These are phyloP conservation scores for Gnetum montanum DNA, from an alignment of 75 land plant species.

Conservation along the genomic window DNA sequence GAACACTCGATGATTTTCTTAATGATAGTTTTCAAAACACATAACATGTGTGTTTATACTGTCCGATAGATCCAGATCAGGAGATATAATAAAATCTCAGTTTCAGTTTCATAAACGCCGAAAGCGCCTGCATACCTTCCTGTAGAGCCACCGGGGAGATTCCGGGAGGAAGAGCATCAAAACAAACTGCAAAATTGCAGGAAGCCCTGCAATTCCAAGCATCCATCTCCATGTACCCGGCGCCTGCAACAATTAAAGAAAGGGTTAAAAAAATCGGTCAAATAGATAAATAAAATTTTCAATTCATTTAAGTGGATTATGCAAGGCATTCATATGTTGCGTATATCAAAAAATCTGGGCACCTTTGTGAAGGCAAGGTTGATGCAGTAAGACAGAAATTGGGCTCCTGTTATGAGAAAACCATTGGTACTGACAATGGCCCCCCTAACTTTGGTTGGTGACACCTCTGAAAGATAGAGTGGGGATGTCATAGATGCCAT, in stretches of 20 bases:
- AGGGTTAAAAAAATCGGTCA: no score
- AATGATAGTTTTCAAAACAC: no score
- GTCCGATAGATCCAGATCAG: no score
- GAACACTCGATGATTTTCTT: no score
- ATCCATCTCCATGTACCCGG: constrained; percentile 71
- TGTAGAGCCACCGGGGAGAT: constrained; percentile 54
- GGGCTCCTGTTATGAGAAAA: constrained; percentile 72
- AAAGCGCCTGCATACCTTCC: no score
- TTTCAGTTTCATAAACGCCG: no score
- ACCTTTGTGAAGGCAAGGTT: constrained; percentile 72
- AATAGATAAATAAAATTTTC: no score
- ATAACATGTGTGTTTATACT: no score
- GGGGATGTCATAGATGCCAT: constrained; percentile 86
- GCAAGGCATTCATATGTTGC: no score
- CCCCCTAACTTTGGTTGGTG: constrained; percentile 63
- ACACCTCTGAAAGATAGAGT: constrained; percentile 77
- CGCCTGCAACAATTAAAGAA: constrained; percentile 24
- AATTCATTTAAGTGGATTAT: no score
- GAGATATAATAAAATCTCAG: no score
- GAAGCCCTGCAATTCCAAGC: constrained; percentile 64
- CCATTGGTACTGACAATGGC: constrained; percentile 76
- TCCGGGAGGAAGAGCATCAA: constrained; percentile 51
- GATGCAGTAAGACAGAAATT: constrained; percentile 65
- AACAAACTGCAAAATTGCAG: constrained; percentile 43
- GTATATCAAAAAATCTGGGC: no score